Conservation (phyloP, 163 green algal species). For the Scenedesmus sp. region DNA sequence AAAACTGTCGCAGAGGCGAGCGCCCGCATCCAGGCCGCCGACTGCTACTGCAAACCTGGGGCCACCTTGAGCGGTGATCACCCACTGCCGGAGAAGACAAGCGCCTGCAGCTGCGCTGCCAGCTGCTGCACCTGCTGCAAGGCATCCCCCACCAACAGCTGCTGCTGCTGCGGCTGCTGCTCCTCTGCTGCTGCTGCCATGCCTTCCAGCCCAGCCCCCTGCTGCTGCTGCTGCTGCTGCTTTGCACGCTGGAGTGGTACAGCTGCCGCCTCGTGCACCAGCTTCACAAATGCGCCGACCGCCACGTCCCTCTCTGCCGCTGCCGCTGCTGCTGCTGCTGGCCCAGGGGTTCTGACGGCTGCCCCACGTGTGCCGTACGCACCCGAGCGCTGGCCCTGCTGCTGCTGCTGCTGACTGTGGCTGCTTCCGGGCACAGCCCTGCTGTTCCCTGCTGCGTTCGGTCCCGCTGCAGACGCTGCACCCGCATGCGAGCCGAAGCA, state of each 20-base stretch:
- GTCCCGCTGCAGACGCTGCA: background rate
- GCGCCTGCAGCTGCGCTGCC: constrained; percentile 20
- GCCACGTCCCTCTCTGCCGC: constrained; percentile 32
- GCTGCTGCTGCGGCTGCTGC: constrained; percentile 22
- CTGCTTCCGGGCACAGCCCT: background rate
- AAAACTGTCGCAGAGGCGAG: too few species aligned
- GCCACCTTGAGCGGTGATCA: too few species aligned
- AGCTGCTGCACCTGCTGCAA: constrained; percentile 26
- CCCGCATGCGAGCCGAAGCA: background rate
- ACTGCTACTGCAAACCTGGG: too few species aligned
- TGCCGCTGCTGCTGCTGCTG: background rate
- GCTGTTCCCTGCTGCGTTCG: background rate
- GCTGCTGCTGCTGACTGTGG: constrained; percentile 5
- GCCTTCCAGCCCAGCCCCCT: background rate
- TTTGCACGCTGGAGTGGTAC: background rate
- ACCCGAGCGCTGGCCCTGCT: background rate
- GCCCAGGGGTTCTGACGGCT: background rate
- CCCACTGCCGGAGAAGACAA: constrained; percentile 3
- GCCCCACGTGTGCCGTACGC: background rate
- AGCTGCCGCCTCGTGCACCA: constrained; percentile 32
- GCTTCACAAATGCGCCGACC: constrained; percentile 43
- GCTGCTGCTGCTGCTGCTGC: constrained; percentile 43
- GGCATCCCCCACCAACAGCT: constrained; percentile 24
- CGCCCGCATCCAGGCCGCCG: too few species aligned
- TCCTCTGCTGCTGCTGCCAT: background rate